Percentiles rank a stretch among this genome's conserved stretches.
These are phyloP conservation scores for Pseudocercospora musae DNA, from an alignment of 2,329 filamentous ascomycete species.

Conservation along the genomic window DNA sequence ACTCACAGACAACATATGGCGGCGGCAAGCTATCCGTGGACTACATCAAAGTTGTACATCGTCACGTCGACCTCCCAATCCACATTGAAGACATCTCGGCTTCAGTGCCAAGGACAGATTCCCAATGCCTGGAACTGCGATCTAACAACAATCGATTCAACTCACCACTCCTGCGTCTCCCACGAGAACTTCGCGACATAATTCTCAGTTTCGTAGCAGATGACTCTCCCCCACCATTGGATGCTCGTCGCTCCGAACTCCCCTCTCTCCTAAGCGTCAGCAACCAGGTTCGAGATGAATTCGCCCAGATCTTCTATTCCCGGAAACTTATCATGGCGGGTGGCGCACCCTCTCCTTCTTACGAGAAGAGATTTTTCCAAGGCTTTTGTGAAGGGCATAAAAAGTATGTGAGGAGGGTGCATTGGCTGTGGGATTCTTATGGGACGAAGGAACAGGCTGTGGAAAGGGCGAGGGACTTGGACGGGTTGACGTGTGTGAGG, in stretches of 20 bases:
- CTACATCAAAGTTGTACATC: background rate
- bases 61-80: background rate
- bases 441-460: constrained; percentile 11
- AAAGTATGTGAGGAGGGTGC: constrained; percentile 6
- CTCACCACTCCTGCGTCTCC: constrained; percentile 10
- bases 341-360: constrained; percentile 7
- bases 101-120: background rate
- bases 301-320: constrained; percentile 11
- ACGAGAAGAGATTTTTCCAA: constrained; percentile 4
- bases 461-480: constrained; percentile 13
- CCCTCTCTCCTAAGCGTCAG: constrained; percentile 2
- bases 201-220: constrained; percentile 1
- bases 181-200: constrained; percentile 13
- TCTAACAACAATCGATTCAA: background rate
- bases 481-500: constrained; percentile 5
- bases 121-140: background rate
- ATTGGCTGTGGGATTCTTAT: constrained; percentile 18
- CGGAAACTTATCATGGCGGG: constrained; percentile 7
- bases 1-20: background rate
- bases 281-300: constrained; percentile 6
- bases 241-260: background rate
- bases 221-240: constrained; percentile 1
- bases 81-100: background rate
- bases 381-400: constrained; percentile 11
- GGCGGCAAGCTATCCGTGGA: background rate